Evolutionary conservation across 768 basidiomycete genomes (phyloP).

Genomic region (Trametes elegans): DNA sequence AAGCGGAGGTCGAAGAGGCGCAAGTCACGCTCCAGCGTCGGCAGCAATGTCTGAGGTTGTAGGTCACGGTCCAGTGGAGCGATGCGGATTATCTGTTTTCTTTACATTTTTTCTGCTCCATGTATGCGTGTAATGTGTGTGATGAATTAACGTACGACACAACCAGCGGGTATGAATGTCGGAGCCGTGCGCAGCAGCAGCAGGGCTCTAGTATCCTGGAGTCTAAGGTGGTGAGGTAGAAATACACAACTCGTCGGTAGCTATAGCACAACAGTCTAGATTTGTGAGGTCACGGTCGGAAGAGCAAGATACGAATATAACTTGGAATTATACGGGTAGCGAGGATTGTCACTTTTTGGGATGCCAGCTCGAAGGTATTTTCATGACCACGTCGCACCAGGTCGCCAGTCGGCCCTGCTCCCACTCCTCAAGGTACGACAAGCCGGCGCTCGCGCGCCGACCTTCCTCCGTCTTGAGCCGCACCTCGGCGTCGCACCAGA

Average conservation of each 20-base stretch:
- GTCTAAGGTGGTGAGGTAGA: conserved; percentile 5
- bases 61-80: too few species aligned
- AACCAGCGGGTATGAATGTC: neutral
- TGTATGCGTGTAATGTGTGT: neutral
- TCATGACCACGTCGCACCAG: conserved; percentile 68
- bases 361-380: conserved; percentile 81
- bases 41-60: neutral
- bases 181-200: neutral
- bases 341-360: conserved; percentile 1
- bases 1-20: conserved; percentile 15
- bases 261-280: conserved; percentile 8
- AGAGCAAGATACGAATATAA: neutral
- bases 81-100: neutral
- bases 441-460: conserved; percentile 56
- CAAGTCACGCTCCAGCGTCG: neutral
- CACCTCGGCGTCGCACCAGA: conserved; percentile 98
- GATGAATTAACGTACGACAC: neutral
- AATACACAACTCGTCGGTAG: conserved; percentile 1
- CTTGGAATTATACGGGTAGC: neutral
- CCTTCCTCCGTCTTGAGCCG: conserved; percentile 69
- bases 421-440: conserved; percentile 75
- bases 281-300: neutral
- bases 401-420: conserved; percentile 65
- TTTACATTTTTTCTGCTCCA: neutral
- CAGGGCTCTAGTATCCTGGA: neutral